A percentile compares a stretch with the other conserved stretches of the same genome.
These are phyloP conservation scores for Tagetes erecta DNA, from an alignment of 129 eudicot genomes.

Conservation along the genomic window DNA sequence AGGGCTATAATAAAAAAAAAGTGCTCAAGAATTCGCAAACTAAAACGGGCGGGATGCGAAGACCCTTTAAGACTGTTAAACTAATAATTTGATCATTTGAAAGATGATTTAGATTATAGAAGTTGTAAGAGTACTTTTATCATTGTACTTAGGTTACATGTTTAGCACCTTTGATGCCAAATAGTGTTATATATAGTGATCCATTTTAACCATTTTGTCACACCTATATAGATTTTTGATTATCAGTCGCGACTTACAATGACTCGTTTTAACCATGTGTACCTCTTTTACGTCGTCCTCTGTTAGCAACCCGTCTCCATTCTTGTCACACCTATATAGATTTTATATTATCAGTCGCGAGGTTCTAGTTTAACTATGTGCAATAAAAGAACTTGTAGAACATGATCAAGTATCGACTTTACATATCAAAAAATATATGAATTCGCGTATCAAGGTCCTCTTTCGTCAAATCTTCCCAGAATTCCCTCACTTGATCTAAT, in stretches of 20 bases:
- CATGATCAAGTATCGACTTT: conserved; percentile 21
- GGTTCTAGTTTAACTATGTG: background rate
- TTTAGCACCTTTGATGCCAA: background rate
- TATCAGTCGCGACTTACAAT: no score
- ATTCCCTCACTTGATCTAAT: conserved; percentile 44
- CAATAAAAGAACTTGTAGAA: background rate
- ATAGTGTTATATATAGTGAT: background rate
- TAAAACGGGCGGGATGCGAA: no score
- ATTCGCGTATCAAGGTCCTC: conserved; percentile 73
- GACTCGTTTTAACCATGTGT: conserved; percentile 14
- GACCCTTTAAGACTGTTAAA: background rate
- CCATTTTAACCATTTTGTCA: no score
- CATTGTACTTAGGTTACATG: background rate
- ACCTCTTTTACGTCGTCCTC: conserved; percentile 98
- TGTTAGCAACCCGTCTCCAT: conserved; percentile 85
- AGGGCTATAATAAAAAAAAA: background rate
- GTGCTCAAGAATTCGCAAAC: no score
- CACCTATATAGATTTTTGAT: no score
- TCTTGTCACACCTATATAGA: conserved; percentile 91
- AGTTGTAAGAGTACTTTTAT: conserved; percentile 1
- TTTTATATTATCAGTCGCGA: conserved; percentile 1
- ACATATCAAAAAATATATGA: conserved; percentile 96
- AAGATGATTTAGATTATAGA: background rate
- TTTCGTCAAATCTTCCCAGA: conserved; percentile 81
- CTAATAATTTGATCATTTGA: background rate